Evolutionary conservation across 2,329 filamentous ascomycete genomes (phyloP), one percentile per base, ranked within the genome.

Genomic region (Botrytis tulipae): DNA sequence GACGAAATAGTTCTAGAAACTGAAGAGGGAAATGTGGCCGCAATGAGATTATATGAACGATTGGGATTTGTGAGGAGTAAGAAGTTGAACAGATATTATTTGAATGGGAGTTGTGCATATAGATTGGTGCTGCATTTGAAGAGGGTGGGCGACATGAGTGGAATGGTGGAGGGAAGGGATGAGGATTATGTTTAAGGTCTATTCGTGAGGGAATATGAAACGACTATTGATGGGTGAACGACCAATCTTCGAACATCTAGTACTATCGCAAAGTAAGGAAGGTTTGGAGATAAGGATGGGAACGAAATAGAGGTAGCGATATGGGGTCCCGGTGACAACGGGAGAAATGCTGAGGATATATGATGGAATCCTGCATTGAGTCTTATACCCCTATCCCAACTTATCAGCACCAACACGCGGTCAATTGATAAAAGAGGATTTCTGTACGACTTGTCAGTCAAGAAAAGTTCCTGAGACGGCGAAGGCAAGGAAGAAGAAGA

Each of bases 1-100:
- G 95, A 98, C 81, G 96, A 99, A 84, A 91, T 99, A 75, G 95
- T 97, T 2, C 88, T 99, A 42, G 96, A 99, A 84, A 99, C 96
- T 0, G 96, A 99, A 83, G 94, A 97, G 82, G 93, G 92, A 25
- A 99, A 99, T 81, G 89, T 90, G 1, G 91, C 94, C 0, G 96
- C 95, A 32, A 93, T 98, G 85, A 92, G 94, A 76, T 85, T 99
- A 16, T 99, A 99, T 82, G 95, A 99, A 82, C 87, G 94, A 0
- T 86, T 99, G 12, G 96, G 96, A 0, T 99, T 99, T 80, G 83
- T 98, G 35, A 87, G 95, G 70, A 97, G 93, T 74, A 99, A 99
- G 83, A 93, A 94, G 75, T 84, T 99, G 71, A 95, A 98, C 82
- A 88, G 96, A 61, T 99, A 99, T 81, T 99, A 99, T 79, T 85